These are phyloP conservation scores for Tulasnella sp. DNA, from an alignment of 768 basidiomycete species.

Conservation along the genomic window DNA sequence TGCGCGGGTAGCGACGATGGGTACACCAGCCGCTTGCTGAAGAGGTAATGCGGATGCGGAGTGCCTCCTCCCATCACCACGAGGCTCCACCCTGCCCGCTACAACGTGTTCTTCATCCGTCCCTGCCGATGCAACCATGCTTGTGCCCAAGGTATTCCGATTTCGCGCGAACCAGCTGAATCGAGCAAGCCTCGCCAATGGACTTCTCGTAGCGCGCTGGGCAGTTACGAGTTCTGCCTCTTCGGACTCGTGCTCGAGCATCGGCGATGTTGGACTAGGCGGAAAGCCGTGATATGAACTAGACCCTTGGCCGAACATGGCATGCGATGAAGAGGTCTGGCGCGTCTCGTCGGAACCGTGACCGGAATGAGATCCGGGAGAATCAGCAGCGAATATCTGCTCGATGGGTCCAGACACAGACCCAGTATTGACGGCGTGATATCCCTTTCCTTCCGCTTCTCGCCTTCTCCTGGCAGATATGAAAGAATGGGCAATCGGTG, in stretches of 20 bases:
- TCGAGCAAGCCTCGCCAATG: slow-evolving; percentile 2
- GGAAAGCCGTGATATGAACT: not conserved
- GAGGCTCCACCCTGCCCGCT: not conserved
- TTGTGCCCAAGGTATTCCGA: not conserved
- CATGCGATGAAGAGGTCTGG: not conserved
- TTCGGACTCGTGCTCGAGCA: not conserved
- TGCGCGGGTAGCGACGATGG: too few relatives aligned
- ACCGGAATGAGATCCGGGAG: too few relatives aligned
- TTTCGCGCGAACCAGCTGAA: slow-evolving; percentile 8
- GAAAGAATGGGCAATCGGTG: slow-evolving; percentile 2
- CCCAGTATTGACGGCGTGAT: not conserved
- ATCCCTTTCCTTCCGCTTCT: not conserved
- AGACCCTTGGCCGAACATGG: too few relatives aligned
- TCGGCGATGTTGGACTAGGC: not conserved
- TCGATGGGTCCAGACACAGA: not conserved
- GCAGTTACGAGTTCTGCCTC: slow-evolving; percentile 10
- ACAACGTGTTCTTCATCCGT: not conserved
- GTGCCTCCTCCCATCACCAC: not conserved
- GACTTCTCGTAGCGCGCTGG: slow-evolving; percentile 8
- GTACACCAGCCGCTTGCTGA: not conserved
- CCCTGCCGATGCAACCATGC: not conserved
- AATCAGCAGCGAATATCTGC: not conserved
- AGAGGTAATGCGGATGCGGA: not conserved
- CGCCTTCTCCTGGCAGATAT: not conserved
- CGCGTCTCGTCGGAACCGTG: too few relatives aligned